Conservation (phyloP, 1,284 basidiomycete genomes). For the Abortiporus biennis region DNA sequence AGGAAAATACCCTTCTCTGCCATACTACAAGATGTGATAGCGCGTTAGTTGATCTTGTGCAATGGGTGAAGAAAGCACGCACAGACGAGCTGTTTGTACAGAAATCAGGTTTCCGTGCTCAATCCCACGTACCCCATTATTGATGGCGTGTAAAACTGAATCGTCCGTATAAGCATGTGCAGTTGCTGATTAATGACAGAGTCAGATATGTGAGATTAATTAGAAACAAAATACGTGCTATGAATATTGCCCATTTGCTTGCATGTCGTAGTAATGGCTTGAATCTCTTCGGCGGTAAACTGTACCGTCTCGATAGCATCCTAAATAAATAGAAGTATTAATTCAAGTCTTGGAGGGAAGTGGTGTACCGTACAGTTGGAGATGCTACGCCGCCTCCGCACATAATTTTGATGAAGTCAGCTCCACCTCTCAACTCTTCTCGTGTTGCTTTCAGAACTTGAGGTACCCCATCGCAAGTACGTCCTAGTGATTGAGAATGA, state of each 20-base stretch:
- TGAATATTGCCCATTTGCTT: constrained; percentile 35
- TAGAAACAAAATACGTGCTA: constrained; percentile 17
- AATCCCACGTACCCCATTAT: constrained; percentile 34
- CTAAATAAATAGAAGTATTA: constrained; percentile 1
- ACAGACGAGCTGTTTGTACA: constrained; percentile 22
- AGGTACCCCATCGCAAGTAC: constrained; percentile 34
- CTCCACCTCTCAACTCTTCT: constrained; percentile 39
- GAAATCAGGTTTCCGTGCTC: constrained; percentile 40
- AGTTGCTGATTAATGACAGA: constrained; percentile 17
- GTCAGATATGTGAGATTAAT: not conserved
- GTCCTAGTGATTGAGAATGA: constrained; percentile 25
- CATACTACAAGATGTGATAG: constrained; percentile 22
- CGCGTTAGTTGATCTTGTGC: no score
- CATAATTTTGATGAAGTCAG: constrained; percentile 40
- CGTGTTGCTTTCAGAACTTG: constrained; percentile 34
- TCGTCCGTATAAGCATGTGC: constrained; percentile 34
- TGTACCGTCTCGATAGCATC: constrained; percentile 42
- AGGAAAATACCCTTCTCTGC: constrained; percentile 32
- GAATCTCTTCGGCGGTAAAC: constrained; percentile 38
- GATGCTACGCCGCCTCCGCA: constrained; percentile 39
- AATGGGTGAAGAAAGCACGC: constrained; percentile 1
- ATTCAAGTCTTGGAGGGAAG: not conserved
- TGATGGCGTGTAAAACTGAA: constrained; percentile 33
- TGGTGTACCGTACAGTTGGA: constrained; percentile 21
- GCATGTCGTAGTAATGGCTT: constrained; percentile 38